These are phyloP conservation scores for Oemleria cerasiformis DNA, from an alignment of 306 rosid species.

Conservation along the genomic window DNA sequence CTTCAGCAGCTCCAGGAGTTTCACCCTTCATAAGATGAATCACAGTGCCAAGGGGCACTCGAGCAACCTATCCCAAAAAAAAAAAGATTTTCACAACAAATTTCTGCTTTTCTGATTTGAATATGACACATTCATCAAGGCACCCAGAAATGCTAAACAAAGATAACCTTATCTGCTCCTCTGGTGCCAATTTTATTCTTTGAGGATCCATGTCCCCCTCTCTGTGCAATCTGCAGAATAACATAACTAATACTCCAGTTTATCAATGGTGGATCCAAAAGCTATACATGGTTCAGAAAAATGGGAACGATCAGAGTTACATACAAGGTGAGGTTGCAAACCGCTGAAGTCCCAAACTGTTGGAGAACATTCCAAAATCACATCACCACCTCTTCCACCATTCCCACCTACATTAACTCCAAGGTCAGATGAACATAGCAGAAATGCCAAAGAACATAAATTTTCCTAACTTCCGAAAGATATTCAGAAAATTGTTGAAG, in stretches of 20 bases:
- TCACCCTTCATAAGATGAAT: conserved; percentile 77
- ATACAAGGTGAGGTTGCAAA: conserved; percentile 77
- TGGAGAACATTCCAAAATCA: conserved; percentile 76
- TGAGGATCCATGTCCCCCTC: conserved; percentile 78
- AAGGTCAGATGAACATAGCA: conserved; percentile 9
- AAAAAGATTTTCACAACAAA: conserved; percentile 20
- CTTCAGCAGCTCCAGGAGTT: conserved; percentile 42
- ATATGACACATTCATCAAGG: background rate
- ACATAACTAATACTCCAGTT: conserved; percentile 23
- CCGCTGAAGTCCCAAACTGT: conserved; percentile 90
- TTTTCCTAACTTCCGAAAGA: background rate
- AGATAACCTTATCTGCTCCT: conserved; percentile 73
- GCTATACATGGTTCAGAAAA: conserved; percentile 17
- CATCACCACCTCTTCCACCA: conserved; percentile 94
- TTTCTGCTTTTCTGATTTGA: conserved; percentile 12
- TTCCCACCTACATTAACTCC: conserved; percentile 62
- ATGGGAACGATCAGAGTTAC: conserved; percentile 20
- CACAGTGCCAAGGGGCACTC: conserved; percentile 82
- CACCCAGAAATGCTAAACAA: conserved; percentile 12
- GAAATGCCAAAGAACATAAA: background rate
- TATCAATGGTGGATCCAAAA: conserved; percentile 12
- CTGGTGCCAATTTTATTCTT: conserved; percentile 84
- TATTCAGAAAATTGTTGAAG: background rate
- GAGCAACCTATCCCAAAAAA: conserved; percentile 52
- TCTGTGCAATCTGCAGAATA: conserved; percentile 57